Evolutionary conservation across 2,329 filamentous ascomycete genomes (phyloP).

Genomic region (Colletotrichum aenigma): DNA sequence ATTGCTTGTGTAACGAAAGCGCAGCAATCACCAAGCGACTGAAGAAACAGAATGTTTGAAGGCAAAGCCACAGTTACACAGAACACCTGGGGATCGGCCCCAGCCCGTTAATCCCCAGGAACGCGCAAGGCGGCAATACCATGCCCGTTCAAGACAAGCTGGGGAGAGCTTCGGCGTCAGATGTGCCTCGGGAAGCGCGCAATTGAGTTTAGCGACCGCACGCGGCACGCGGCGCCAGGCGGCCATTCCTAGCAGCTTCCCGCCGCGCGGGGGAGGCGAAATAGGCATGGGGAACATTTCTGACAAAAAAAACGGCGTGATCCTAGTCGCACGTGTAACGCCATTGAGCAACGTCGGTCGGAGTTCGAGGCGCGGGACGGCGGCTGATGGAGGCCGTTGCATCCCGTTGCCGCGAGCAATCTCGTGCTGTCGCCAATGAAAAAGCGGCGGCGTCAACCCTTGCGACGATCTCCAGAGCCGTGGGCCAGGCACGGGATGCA

Average conservation of each 20-base stretch:
- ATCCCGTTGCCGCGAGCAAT: background rate
- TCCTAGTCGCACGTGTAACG: background rate
- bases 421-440: background rate
- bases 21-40: background rate
- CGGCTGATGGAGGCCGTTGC: background rate
- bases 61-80: background rate
- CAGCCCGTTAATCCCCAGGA: background rate
- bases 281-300: background rate
- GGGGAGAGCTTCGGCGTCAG: background rate
- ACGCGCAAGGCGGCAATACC: background rate
- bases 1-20: background rate
- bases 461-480: conserved; percentile 1
- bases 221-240: background rate
- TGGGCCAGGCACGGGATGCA: background rate
- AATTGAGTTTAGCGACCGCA: background rate
- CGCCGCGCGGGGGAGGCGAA: background rate
- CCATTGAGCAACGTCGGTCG: background rate
- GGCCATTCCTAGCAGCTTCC: background rate
- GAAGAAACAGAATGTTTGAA: background rate
- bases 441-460: background rate
- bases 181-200: background rate
- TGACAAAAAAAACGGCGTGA: background rate
- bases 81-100: background rate
- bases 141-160: background rate
- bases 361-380: background rate